A percentile compares a stretch with the other conserved stretches of the same genome.
Conservation (phyloP, 2,329 filamentous ascomycete genomes). For the Neoscytalidium dimidiatum region DNA sequence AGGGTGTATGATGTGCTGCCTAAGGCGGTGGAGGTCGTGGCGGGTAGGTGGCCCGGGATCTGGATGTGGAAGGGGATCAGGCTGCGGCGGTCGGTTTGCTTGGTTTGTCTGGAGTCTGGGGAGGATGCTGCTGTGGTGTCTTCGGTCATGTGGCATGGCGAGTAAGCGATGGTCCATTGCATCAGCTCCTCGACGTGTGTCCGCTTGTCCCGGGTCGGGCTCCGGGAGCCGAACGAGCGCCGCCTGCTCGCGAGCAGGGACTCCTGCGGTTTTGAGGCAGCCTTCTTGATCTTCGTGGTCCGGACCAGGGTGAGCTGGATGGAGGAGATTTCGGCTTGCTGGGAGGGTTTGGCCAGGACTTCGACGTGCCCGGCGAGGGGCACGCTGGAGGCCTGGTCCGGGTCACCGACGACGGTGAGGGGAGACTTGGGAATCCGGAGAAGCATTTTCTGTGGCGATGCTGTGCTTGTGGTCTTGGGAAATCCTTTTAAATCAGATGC, state of each 20-base stretch:
- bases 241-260: background rate
- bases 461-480: background rate
- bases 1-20: background rate
- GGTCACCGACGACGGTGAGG: conserved; percentile 5
- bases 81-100: background rate
- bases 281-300: conserved; percentile 11
- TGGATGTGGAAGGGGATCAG: conserved; percentile 5
- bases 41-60: conserved; percentile 1
- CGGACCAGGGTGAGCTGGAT: background rate
- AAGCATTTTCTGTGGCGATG: background rate
- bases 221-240: conserved; percentile 1
- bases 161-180: conserved; percentile 7
- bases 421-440: conserved; percentile 3
- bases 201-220: conserved; percentile 9
- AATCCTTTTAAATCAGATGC: conserved; percentile 3
- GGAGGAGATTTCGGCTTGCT: background rate
- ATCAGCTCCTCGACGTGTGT: background rate
- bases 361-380: conserved; percentile 4
- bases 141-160: background rate
- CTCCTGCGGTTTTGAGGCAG: background rate
- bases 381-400: conserved; percentile 6
- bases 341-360: background rate
- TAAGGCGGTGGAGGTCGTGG: background rate
- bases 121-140: background rate
- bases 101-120: background rate